A percentile compares a stretch with the other conserved stretches of the same genome.
Evolutionary conservation across 768 basidiomycete genomes (phyloP).

Genomic region (Clitopilus hobsonii): DNA sequence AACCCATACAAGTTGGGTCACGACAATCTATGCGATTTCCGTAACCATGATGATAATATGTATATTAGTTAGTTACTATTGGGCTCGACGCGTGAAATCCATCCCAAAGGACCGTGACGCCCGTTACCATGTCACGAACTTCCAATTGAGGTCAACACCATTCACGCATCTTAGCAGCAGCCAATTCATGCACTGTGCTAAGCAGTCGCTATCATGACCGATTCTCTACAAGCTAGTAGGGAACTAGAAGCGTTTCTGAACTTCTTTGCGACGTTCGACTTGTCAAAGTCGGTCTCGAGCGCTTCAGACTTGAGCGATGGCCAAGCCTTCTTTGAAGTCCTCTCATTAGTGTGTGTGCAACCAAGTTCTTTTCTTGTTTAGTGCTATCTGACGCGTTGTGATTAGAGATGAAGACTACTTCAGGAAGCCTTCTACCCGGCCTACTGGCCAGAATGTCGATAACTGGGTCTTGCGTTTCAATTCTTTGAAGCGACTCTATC

Average conservation of each 20-base stretch:
- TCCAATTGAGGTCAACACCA: background rate
- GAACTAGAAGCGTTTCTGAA: conserved; percentile 80
- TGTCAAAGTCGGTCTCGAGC: conserved; percentile 57
- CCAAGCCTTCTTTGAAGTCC: conserved; percentile 67
- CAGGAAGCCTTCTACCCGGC: conserved; percentile 46
- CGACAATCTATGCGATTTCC: background rate
- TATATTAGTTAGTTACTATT: too few relatives aligned
- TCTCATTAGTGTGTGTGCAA: conserved; percentile 65
- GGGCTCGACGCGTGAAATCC: too few relatives aligned
- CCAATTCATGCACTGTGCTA: background rate
- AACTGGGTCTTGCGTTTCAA: conserved; percentile 90
- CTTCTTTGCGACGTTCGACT: conserved; percentile 72
- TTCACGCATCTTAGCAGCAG: background rate
- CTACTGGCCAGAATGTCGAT: conserved; percentile 62
- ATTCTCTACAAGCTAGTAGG: conserved; percentile 35
- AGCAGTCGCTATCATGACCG: conserved; percentile 22
- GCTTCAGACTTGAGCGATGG: conserved; percentile 79
- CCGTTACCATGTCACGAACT: background rate
- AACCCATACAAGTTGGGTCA: background rate
- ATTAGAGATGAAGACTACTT: conserved; percentile 79
- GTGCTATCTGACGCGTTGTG: conserved; percentile 2
- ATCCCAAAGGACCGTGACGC: too few relatives aligned
- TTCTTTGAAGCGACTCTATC: conserved; percentile 78
- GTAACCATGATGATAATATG: background rate
- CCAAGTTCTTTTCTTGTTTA: background rate